phyloP scores from a whole-genome alignment of 768 basidiomycete genomes.

The Xanthoconium purpureum region DNA sequence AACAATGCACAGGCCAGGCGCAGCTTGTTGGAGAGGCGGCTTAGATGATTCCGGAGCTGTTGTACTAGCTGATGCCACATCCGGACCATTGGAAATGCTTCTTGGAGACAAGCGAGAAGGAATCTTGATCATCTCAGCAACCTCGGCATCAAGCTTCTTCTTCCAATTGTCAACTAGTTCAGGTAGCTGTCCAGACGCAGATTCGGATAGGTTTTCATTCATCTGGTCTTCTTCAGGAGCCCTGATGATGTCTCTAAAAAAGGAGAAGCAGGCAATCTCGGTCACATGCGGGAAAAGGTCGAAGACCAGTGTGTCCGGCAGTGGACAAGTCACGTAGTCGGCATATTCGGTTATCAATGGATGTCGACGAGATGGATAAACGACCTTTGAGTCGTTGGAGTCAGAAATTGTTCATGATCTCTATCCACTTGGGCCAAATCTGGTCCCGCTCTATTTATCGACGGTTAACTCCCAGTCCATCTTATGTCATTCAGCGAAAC shows the following conservation, averaged over 20 bases:
- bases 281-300: background rate
- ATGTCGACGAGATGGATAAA: background rate
- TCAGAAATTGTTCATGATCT: background rate
- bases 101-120: background rate
- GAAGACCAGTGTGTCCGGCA: background rate
- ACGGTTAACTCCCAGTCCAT: background rate
- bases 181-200: background rate
- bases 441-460: slow-evolving; percentile 9
- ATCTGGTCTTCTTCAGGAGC: background rate
- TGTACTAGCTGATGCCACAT: background rate
- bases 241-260: background rate
- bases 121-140: background rate
- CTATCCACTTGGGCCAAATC: background rate
- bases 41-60: background rate
- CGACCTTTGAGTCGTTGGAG: background rate
- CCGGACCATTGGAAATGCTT: background rate
- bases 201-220: background rate
- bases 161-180: background rate
- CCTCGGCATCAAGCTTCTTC: background rate
- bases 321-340: background rate
- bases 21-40: background rate
- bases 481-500: background rate
- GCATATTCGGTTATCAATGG: background rate
- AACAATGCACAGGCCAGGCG: slow-evolving; percentile 12
- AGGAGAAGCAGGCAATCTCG: background rate